Percentiles rank a stretch among this genome's conserved stretches.
These are phyloP conservation scores for Neurospora sp. DNA, from an alignment of 495 filamentous ascomycete species.

Conservation along the genomic window DNA sequence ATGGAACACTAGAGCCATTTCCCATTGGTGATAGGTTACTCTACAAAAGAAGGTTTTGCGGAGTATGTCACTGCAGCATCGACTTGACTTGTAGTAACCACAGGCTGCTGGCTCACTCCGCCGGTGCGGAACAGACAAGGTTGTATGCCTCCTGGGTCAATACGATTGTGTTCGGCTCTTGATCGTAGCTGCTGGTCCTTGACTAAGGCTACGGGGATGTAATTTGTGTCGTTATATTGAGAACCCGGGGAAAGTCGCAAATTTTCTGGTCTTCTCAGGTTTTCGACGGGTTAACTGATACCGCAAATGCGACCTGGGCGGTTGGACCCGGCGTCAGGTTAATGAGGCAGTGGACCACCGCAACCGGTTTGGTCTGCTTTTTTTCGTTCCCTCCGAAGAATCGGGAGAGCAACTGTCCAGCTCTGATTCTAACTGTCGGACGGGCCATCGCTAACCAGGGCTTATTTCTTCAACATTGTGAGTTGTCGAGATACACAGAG, in stretches of 20 bases:
- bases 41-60: slow-evolving; percentile 9
- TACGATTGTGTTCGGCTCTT: not conserved
- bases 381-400: not conserved
- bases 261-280: not conserved
- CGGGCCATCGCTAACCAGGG: not conserved
- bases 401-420: not conserved
- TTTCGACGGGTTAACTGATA: not conserved
- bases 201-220: not conserved
- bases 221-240: not conserved
- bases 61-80: slow-evolving; percentile 2
- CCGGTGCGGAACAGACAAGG: not conserved
- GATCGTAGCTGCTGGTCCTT: not conserved
- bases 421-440: not conserved
- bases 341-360: not conserved
- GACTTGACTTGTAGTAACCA: not conserved
- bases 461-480: not conserved
- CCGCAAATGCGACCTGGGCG: not conserved
- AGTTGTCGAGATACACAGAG: slow-evolving; percentile 2
- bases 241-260: not conserved
- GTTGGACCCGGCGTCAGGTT: not conserved
- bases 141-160: not conserved
- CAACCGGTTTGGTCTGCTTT: not conserved
- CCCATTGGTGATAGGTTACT: slow-evolving; percentile 9
- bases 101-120: not conserved
- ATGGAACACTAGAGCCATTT: slow-evolving; percentile 15